A percentile compares a stretch with the other conserved stretches of the same genome.
Evolutionary conservation across 2,329 filamentous ascomycete species (phyloP).

Genomic region (Diaporthe citrichinensis): DNA sequence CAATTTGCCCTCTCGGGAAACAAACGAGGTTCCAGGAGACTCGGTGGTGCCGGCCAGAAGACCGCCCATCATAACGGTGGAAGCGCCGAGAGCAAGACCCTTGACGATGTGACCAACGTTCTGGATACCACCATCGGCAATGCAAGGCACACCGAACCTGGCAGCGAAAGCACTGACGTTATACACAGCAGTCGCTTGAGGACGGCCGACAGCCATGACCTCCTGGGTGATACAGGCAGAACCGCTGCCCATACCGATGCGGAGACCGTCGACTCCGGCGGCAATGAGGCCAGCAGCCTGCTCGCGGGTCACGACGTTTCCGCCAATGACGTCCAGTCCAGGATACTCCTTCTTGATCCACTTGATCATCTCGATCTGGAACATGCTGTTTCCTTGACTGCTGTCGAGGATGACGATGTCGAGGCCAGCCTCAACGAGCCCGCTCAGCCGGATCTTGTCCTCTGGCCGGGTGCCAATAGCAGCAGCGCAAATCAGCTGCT

Average conservation of each 20-base stretch:
- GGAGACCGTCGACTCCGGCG: conserved; percentile 94
- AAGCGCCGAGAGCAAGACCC: conserved; percentile 93
- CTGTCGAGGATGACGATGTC: conserved; percentile 97
- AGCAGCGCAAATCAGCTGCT: conserved; percentile 96
- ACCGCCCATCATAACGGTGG: conserved; percentile 99
- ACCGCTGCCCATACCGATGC: conserved; percentile 98
- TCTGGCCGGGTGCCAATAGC: conserved; percentile 95
- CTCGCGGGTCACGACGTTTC: conserved; percentile 98
- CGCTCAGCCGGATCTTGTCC: conserved; percentile 88
- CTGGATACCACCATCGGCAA: conserved; percentile 97
- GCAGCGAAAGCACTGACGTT: conserved; percentile 91
- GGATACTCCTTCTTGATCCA: conserved; percentile 93
- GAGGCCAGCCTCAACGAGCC: conserved; percentile 93
- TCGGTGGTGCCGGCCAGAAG: conserved; percentile 97
- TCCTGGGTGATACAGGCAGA: conserved; percentile 99
- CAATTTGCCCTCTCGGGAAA: conserved; percentile 95
- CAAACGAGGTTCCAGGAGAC: conserved; percentile 96
- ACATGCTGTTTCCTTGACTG: conserved; percentile 98
- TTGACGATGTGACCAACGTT: conserved; percentile 99
- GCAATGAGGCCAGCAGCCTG: conserved; percentile 94
- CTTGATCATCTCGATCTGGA: conserved; percentile 98
- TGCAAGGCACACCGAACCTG: conserved; percentile 95
- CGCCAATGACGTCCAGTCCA: conserved; percentile 92
- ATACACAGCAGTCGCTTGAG: conserved; percentile 94
- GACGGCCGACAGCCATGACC: conserved; percentile 98